phyloP scores from a whole-genome alignment of 768 basidiomycete species.

The Pleurotus cornucopiae region DNA sequence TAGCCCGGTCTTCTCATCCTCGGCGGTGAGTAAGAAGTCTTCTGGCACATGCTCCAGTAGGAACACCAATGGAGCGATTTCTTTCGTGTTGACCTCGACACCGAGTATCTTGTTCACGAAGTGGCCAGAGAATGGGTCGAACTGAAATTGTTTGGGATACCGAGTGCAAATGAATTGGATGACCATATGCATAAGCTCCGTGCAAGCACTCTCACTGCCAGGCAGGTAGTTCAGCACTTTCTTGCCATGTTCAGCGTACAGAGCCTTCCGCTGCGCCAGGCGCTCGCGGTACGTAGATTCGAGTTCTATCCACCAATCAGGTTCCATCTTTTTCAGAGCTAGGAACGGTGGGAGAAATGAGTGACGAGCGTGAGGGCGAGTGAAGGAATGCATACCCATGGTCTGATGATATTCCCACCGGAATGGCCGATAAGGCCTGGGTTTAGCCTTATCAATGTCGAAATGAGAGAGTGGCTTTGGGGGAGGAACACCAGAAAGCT shows the following conservation, averaged over 20 bases:
- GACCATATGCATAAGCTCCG: constrained; percentile 52
- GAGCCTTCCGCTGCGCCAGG: constrained; percentile 35
- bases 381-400: constrained; percentile 38
- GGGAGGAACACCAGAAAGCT: constrained; percentile 38
- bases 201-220: constrained; percentile 43
- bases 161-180: constrained; percentile 52
- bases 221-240: constrained; percentile 41
- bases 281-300: constrained; percentile 45
- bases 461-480: constrained; percentile 39
- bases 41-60: constrained; percentile 50
- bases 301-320: constrained; percentile 55
- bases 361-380: neutral
- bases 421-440: constrained; percentile 53
- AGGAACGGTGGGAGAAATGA: neutral
- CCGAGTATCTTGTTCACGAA: constrained; percentile 42
- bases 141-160: constrained; percentile 50
- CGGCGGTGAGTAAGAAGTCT: constrained; percentile 41
- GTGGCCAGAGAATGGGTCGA: constrained; percentile 26
- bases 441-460: constrained; percentile 34
- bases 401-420: constrained; percentile 53
- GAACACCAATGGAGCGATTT: constrained; percentile 33
- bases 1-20: constrained; percentile 36
- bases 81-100: constrained; percentile 21
- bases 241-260: constrained; percentile 34
- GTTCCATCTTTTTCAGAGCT: constrained; percentile 46